Conservation (phyloP, 805 yeast species). For the Teunomyces gatunensis region DNA sequence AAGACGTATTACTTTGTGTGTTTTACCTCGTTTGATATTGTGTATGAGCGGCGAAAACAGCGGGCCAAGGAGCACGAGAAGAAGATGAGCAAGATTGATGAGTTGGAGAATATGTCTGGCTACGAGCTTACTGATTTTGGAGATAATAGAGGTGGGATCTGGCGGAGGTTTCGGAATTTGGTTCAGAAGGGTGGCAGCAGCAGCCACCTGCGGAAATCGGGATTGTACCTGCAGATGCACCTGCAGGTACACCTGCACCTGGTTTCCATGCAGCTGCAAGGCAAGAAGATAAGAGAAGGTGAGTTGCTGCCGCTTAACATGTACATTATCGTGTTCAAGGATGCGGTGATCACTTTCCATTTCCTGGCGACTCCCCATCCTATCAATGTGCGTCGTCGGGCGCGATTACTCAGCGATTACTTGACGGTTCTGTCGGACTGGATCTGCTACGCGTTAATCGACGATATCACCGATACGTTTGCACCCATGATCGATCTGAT, state of each 20-base stretch:
- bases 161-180: constrained; percentile 12
- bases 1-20: constrained; percentile 89
- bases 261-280: constrained; percentile 21
- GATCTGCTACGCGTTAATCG: constrained; percentile 95
- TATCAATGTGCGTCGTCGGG: constrained; percentile 90
- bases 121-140: constrained; percentile 17
- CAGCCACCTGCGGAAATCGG: constrained; percentile 1
- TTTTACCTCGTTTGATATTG: constrained; percentile 63
- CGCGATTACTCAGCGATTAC: constrained; percentile 82
- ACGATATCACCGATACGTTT: constrained; percentile 95
- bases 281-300: constrained; percentile 39
- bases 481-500: constrained; percentile 95
- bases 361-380: constrained; percentile 96
- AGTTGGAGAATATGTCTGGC: constrained; percentile 13
- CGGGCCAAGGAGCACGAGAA: constrained; percentile 46
- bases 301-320: constrained; percentile 87
- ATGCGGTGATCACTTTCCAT: constrained; percentile 91
- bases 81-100: constrained; percentile 36
- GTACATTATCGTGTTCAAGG: constrained; percentile 86
- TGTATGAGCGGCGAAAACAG: constrained; percentile 63
- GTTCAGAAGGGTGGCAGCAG: constrained; percentile 4
- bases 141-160: constrained; percentile 13
- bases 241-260: constrained; percentile 2
- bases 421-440: constrained; percentile 90
- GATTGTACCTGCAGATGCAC: neutral